Percentiles rank a stretch among this genome's conserved stretches.
phyloP scores from a whole-genome alignment of 2,329 filamentous ascomycete species.

The Fusarium albosuccineum region DNA sequence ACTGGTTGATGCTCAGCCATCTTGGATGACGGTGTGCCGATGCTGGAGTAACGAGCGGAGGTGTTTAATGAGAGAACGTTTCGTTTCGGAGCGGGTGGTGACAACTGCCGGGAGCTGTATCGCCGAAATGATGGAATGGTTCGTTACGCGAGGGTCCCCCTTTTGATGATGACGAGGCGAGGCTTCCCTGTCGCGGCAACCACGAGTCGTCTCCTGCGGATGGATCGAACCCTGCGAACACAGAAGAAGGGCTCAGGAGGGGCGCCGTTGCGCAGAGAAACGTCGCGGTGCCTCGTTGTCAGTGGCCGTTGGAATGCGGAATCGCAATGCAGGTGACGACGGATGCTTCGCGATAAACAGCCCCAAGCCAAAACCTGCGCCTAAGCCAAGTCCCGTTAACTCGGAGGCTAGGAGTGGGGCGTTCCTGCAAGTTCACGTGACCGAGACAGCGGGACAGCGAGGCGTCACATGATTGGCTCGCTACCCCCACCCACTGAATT shows the following conservation, averaged over 20 bases:
- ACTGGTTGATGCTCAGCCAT: slow-evolving; percentile 49
- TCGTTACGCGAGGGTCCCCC: slow-evolving; percentile 40
- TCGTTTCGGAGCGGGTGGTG: slow-evolving; percentile 30
- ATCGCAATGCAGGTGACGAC: slow-evolving; percentile 44
- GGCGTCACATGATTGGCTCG: slow-evolving; percentile 53
- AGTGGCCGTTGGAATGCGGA: slow-evolving; percentile 42
- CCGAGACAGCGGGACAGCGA: neutral
- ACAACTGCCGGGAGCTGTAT: slow-evolving; percentile 28
- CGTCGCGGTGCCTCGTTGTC: slow-evolving; percentile 28
- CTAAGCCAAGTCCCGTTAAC: slow-evolving; percentile 41
- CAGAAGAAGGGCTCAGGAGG: slow-evolving; percentile 17
- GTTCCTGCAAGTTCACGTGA: slow-evolving; percentile 46
- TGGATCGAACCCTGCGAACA: slow-evolving; percentile 21
- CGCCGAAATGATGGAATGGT: slow-evolving; percentile 32
- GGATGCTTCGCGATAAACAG: slow-evolving; percentile 43
- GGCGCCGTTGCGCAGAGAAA: slow-evolving; percentile 38
- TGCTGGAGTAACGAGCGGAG: slow-evolving; percentile 18
- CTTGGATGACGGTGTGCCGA: slow-evolving; percentile 25
- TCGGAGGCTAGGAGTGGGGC: slow-evolving; percentile 23
- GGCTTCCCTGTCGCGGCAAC: slow-evolving; percentile 31
- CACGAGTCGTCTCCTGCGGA: slow-evolving; percentile 27
- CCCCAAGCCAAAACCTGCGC: slow-evolving; percentile 30
- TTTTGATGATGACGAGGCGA: slow-evolving; percentile 30
- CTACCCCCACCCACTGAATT: slow-evolving; percentile 50
- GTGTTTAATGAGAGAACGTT: slow-evolving; percentile 34